Evolutionary conservation across 345 rosid genomes (phyloP).

Genomic region (Brassica rapa): DNA sequence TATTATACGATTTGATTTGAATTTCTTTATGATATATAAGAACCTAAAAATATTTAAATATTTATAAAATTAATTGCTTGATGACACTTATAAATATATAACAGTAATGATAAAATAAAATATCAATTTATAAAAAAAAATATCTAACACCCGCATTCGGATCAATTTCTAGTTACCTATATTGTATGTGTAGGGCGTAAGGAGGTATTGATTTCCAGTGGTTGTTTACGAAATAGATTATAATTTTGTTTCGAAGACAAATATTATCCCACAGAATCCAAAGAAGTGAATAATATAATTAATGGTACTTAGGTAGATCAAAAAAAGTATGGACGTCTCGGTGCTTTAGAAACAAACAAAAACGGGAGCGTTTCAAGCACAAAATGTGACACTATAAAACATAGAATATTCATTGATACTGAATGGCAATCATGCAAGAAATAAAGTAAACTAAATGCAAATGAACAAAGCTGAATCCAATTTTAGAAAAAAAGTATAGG

Average conservation of each 20-base stretch:
- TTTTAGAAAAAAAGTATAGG: not conserved
- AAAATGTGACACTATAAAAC: conserved; percentile 20
- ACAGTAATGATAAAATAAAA: no score
- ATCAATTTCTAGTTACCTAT: not conserved
- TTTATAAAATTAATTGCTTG: no score
- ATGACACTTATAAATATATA: no score
- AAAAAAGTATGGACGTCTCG: conserved; percentile 28
- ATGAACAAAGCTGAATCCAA: not conserved
- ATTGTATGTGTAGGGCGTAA: not conserved
- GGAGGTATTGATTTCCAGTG: not conserved
- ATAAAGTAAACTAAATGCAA: not conserved
- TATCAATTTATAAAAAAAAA: no score
- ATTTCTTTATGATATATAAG: no score
- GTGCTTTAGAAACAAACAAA: conserved; percentile 21
- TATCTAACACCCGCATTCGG: no score
- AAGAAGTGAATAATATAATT: conserved; percentile 24
- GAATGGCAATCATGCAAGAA: not conserved
- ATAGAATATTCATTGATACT: conserved; percentile 20
- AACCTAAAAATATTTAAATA: no score
- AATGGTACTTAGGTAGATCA: not conserved
- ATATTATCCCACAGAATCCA: conserved; percentile 10
- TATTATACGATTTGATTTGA: no score
- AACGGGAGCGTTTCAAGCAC: conserved; percentile 7
- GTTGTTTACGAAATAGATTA: not conserved
- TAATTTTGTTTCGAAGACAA: not conserved